Evolutionary conservation across 1,284 basidiomycete species (phyloP).

Genomic region (Sporisorium scitamineum): DNA sequence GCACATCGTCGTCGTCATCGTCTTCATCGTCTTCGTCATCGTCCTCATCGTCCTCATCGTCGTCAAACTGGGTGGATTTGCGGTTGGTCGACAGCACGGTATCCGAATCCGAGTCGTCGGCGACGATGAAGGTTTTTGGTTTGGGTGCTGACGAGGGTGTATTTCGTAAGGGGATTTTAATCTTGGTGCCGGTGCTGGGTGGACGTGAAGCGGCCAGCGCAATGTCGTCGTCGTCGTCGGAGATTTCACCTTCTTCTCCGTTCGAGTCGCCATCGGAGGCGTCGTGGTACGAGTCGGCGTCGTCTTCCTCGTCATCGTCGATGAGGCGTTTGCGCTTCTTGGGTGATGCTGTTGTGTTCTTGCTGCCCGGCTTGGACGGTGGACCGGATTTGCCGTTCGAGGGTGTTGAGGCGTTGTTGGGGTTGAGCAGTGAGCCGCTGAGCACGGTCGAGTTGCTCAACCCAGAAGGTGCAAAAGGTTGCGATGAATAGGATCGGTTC

Average conservation of each 20-base stretch:
- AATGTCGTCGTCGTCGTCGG: slow-evolving; percentile 33
- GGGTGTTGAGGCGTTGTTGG: slow-evolving; percentile 21
- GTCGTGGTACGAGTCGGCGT: slow-evolving; percentile 17
- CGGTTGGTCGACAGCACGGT: slow-evolving; percentile 7
- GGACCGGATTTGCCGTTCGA: not conserved
- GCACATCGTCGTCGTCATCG: slow-evolving; percentile 23
- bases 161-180: slow-evolving; percentile 20
- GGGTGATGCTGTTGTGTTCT: not conserved
- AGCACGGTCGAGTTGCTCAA: slow-evolving; percentile 40
- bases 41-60: slow-evolving; percentile 34
- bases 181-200: slow-evolving; percentile 10
- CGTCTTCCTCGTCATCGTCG: slow-evolving; percentile 45
- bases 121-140: slow-evolving; percentile 19
- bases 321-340: slow-evolving; percentile 31
- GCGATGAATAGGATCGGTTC: slow-evolving; percentile 33
- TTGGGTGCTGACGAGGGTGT: slow-evolving; percentile 8
- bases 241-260: slow-evolving; percentile 51
- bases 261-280: slow-evolving; percentile 18
- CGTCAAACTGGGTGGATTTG: slow-evolving; percentile 13
- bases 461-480: slow-evolving; percentile 46
- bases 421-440: slow-evolving; percentile 49
- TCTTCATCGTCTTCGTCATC: slow-evolving; percentile 37
- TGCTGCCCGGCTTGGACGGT: not conserved
- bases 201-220: slow-evolving; percentile 15
- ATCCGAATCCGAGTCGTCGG: slow-evolving; percentile 31